phyloP scores from a whole-genome alignment of 306 rosid genomes.

The Sicyos baderoa region DNA sequence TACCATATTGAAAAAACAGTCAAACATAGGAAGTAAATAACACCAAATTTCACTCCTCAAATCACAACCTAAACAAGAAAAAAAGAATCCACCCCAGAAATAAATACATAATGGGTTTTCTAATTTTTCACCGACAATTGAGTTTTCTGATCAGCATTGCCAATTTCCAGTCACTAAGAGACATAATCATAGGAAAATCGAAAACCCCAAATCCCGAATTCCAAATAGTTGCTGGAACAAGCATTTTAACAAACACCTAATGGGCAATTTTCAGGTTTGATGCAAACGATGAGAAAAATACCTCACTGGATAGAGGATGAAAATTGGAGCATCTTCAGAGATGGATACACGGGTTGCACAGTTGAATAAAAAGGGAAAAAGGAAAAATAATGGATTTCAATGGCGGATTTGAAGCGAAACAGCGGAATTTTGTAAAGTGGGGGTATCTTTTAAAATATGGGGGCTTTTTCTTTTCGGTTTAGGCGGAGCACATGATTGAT shows the following conservation, averaged over 20 bases:
- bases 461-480: constrained; percentile 6
- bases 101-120: neutral
- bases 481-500: constrained; percentile 11
- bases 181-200: neutral
- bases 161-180: neutral
- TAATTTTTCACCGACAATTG: neutral
- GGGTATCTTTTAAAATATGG: neutral
- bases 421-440: neutral
- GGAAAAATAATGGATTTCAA: neutral
- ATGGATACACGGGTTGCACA: neutral
- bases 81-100: neutral
- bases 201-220: constrained; percentile 1
- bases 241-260: neutral
- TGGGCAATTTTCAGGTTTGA: constrained; percentile 2
- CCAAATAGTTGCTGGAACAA: neutral
- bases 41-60: neutral
- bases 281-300: neutral
- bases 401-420: constrained; percentile 10
- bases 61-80: neutral
- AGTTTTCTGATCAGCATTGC: neutral
- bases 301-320: constrained; percentile 7
- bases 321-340: neutral
- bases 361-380: neutral
- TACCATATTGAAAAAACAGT: constrained; percentile 12
- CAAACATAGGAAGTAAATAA: constrained; percentile 6